Evolutionary conservation across 257 asterid genomes (phyloP).

Genomic region (Hygrophila difformis): DNA sequence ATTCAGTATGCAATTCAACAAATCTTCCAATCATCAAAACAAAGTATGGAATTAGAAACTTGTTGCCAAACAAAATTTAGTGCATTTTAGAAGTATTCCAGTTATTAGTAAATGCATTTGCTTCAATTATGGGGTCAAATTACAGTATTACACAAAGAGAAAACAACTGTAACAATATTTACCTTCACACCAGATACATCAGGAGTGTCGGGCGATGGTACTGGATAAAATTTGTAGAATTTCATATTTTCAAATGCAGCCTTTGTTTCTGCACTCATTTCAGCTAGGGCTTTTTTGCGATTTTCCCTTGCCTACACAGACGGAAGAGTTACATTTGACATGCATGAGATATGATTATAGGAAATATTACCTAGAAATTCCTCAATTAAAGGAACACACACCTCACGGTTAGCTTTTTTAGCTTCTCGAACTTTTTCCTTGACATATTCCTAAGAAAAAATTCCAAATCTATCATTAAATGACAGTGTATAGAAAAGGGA

Average conservation of each 20-base stretch:
- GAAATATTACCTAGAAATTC: slow-evolving; percentile 6
- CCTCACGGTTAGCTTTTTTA: slow-evolving; percentile 62
- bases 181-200: slow-evolving; percentile 83
- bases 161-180: slow-evolving; percentile 14
- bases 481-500: neutral
- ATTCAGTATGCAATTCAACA: no score
- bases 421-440: slow-evolving; percentile 54
- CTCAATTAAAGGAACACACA: slow-evolving; percentile 13
- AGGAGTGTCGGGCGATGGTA: slow-evolving; percentile 58
- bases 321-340: slow-evolving; percentile 12
- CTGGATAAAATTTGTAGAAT: slow-evolving; percentile 83
- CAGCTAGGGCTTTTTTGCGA: slow-evolving; percentile 66
- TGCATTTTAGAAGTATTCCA: no score
- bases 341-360: slow-evolving; percentile 4
- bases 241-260: slow-evolving; percentile 62
- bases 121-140: no score
- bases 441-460: slow-evolving; percentile 30
- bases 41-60: no score
- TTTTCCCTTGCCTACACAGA: slow-evolving; percentile 72
- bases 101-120: no score
- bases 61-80: no score
- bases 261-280: slow-evolving; percentile 60
- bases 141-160: no score
- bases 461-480: slow-evolving; percentile 2
- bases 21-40: no score